These are phyloP conservation scores for Phytophthora chlamydospora DNA, from an alignment of 352 stramenopile genomes.

Conservation along the genomic window DNA sequence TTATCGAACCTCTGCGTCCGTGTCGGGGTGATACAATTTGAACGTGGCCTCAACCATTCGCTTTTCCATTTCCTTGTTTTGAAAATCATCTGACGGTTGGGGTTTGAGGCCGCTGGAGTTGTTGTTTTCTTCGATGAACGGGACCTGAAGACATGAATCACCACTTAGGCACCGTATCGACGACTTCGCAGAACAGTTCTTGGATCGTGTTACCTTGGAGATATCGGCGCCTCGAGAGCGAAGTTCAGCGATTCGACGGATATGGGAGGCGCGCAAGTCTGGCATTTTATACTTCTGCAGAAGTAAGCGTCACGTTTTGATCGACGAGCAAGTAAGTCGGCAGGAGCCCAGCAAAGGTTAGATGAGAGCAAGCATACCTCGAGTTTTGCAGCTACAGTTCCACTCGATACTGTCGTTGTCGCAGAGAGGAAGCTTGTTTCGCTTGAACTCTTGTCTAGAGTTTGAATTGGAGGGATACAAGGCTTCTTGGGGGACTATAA, in stretches of 20 bases:
- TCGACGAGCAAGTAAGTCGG: no score
- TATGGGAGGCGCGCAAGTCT: slow-evolving; percentile 66
- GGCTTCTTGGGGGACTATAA: slow-evolving; percentile 59
- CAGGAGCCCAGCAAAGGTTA: not conserved
- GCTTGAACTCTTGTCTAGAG: slow-evolving; percentile 33
- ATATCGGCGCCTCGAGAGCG: slow-evolving; percentile 44
- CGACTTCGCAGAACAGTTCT: no score
- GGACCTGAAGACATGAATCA: slow-evolving; percentile 1
- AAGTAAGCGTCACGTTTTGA: not conserved
- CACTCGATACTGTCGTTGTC: slow-evolving; percentile 10
- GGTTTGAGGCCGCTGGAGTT: slow-evolving; percentile 4
- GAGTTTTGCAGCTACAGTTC: slow-evolving; percentile 28
- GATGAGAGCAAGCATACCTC: slow-evolving; percentile 23
- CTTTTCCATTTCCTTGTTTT: slow-evolving; percentile 27
- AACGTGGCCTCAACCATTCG: slow-evolving; percentile 59
- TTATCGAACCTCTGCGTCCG: slow-evolving; percentile 57
- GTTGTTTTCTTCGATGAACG: slow-evolving; percentile 21
- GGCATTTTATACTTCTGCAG: slow-evolving; percentile 64
- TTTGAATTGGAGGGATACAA: not conserved
- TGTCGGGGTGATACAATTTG: slow-evolving; percentile 63
- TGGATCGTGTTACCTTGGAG: slow-evolving; percentile 19
- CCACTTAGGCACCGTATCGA: not conserved
- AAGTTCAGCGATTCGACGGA: slow-evolving; percentile 70
- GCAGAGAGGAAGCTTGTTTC: slow-evolving; percentile 14
- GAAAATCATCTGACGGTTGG: slow-evolving; percentile 21